Base-by-base conservation (phyloP, 1,284 basidiomycete genomes). In the Pholiota adiposa region DNA sequence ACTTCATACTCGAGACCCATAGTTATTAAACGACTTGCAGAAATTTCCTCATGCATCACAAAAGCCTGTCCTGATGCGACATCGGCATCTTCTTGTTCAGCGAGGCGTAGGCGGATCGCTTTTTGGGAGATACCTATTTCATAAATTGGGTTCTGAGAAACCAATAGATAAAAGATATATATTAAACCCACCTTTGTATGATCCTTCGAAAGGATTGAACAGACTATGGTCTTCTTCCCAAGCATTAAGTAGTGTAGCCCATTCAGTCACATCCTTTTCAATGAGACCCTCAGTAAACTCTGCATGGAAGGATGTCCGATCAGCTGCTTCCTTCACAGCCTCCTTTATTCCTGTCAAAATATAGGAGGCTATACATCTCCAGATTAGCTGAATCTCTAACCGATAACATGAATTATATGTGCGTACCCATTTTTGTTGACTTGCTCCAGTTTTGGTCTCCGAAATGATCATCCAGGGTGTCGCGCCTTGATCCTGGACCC, bases 161-260 rank as follows among this genome's bases (percentile, higher is more conserved):
- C n/a, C n/a, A n/a, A n/a, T n/a, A n/a, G n/a, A n/a, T n/a, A n/a
- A n/a, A 31, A 31, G 29, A 31, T 11, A 31, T 31, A 31, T 31
- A 31, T 31, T 31, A 11, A 5, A 11, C 11, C 11, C 29, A 70
- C 69, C 54, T 58, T 60, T 56, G 7, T 64, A 54, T 12, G 34
- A 54, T n/a, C 61, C 31, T 8, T 67, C 62, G 58, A 67, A 72
- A 0, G 71, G 70, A 61, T 73, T 73, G 1, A 56, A 54, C 11
- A 57, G 31, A 9, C 31, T 41, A 2, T 58, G 51, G 55, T 72
- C 65, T 2, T 48, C 55, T 44, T 75, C 69, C 70, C 69, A 75
- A 12, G 59, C 58, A 8, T 63, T 43, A 0, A 75, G 53, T 41
- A 60, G 55, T 3, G 25, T 33, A 2, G 31, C 57, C 71, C 72